Base-by-base conservation (phyloP, 1,284 basidiomycete genomes). In the Papiliotrema nemorosa region DNA sequence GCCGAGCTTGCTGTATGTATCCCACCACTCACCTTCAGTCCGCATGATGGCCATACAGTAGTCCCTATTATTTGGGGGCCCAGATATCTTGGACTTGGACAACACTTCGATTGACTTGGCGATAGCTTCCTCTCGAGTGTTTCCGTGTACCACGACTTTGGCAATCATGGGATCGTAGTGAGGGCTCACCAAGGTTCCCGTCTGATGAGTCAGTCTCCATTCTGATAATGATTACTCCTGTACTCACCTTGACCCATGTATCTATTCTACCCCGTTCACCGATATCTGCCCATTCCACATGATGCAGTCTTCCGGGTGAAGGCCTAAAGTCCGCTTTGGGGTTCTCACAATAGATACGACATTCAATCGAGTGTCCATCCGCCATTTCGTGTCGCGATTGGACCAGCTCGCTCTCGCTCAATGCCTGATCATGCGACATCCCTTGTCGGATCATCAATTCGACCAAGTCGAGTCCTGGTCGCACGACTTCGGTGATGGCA, bases 311-410 rank as follows among this genome's bases (percentile, higher is more conserved):
- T 1, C 85, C 85, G 10, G 84, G 81, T 38, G 78, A 80, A 2
- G 85, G 85, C 34, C 74, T 71, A 66, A 85, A 87, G 25, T 76
- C 74, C 6, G 78, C 76, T 0, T 78, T 75, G 0, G 85, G 82
- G 52, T 85, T 83, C 69, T 87, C 85, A 44, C 81, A 80, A 59
- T 86, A 86, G 4, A 86, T 64, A 6, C 84, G 79, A 2, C 76
- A 80, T 69, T 88, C 85, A 44, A 87, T 82, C 0, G 83, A 79
- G 55, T 63, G 63, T 1, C 73, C 73, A 7, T 37, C 35, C 10
- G 12, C 14, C 29, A 14, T 14, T 14, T 31, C 29, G 29, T 31
- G 29, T 31, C 29, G 29, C 9, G 29, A 31, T 31, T 31, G 29
- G 14, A 31, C 29, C 29, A 31, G 29, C 29, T 31, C 29, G 29